Percentiles rank a stretch among this genome's conserved stretches.
Evolutionary conservation across 2,329 filamentous ascomycete genomes (phyloP).

Genomic region (Rutstroemia sp.): DNA sequence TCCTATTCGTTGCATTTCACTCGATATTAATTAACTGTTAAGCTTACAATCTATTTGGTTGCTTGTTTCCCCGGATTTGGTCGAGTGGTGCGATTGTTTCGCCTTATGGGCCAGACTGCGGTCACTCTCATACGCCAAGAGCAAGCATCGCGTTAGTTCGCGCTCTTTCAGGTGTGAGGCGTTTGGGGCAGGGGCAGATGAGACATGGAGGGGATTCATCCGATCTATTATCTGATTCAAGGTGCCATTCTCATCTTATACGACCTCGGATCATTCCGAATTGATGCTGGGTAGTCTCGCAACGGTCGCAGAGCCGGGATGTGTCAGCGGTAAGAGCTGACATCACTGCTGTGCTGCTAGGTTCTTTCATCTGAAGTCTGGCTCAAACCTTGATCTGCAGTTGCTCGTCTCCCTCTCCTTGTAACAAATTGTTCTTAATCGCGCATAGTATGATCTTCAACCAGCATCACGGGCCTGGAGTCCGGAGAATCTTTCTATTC

Average conservation of each 20-base stretch:
- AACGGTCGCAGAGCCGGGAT: neutral
- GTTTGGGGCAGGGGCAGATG: neutral
- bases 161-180: neutral
- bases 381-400: neutral
- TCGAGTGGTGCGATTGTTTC: neutral
- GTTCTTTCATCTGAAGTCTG: slow-evolving; percentile 2
- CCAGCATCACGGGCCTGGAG: neutral
- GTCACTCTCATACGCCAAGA: neutral
- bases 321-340: neutral
- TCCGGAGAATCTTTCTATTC: no score
- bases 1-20: neutral
- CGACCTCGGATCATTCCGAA: neutral
- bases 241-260: neutral
- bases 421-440: neutral
- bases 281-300: neutral
- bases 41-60: slow-evolving; percentile 3
- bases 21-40: neutral
- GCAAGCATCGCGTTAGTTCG: neutral
- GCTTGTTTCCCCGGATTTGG: slow-evolving; percentile 7
- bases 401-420: neutral
- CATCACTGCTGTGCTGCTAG: neutral
- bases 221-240: neutral
- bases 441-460: slow-evolving; percentile 6
- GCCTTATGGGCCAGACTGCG: neutral
- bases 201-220: slow-evolving; percentile 3